These are phyloP conservation scores for Ensete glaucum DNA, from an alignment of 176 grass and related monocot genomes.

Conservation along the genomic window DNA sequence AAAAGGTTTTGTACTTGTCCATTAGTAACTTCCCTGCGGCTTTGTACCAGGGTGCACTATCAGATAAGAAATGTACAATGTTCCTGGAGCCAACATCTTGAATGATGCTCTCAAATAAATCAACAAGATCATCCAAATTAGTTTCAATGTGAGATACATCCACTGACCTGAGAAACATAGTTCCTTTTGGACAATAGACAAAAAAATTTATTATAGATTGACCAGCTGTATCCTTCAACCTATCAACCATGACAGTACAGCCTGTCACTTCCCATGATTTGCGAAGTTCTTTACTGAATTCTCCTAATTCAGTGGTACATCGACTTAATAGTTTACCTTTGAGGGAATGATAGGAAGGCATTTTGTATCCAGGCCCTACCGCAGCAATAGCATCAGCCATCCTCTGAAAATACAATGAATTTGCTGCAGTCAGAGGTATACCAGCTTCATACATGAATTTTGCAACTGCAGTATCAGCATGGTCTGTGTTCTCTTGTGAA, in stretches of 20 bases:
- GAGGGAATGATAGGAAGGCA: conserved; percentile 8
- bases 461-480: conserved; percentile 15
- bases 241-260: conserved; percentile 18
- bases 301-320: conserved; percentile 10
- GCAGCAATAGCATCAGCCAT: conserved; percentile 21
- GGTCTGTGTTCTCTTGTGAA: conserved; percentile 21
- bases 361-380: conserved; percentile 17
- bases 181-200: conserved; percentile 12
- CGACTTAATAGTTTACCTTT: conserved; percentile 6
- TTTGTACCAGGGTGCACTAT: conserved; percentile 32
- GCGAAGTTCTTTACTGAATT: conserved; percentile 15
- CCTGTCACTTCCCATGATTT: conserved; percentile 20
- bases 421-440: neutral
- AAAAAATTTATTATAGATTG: conserved; percentile 3
- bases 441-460: conserved; percentile 20
- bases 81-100: conserved; percentile 37
- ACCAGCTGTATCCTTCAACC: conserved; percentile 7
- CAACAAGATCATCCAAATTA: neutral
- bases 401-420: conserved; percentile 13
- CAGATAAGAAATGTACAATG: conserved; percentile 36
- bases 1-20: conserved; percentile 38
- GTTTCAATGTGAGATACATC: conserved; percentile 4
- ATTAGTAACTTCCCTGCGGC: conserved; percentile 30
- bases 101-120: conserved; percentile 16
- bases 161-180: conserved; percentile 15